Conservation (phyloP, 352 stramenopile species). For the Phytophthora brassicae region DNA sequence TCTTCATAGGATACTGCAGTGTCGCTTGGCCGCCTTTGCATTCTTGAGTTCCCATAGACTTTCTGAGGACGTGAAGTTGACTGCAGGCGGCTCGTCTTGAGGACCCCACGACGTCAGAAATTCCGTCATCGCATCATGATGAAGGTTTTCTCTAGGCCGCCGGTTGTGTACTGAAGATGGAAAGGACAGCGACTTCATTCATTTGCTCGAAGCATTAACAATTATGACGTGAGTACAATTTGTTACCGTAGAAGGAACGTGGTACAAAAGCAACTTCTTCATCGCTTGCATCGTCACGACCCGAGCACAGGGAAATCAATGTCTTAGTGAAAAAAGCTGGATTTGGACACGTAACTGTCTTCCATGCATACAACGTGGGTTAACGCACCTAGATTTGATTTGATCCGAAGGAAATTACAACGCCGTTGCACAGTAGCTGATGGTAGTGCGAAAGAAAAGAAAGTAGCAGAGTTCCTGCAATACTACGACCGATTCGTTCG, state of each 20-base stretch:
- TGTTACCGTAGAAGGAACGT: too few species aligned
- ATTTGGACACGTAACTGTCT: too few species aligned
- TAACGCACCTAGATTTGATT: neutral
- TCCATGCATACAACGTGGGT: too few species aligned
- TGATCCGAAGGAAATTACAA: neutral
- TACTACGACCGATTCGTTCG: slow-evolving; percentile 44
- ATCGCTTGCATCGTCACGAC: too few species aligned
- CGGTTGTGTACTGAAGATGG: slow-evolving; percentile 17
- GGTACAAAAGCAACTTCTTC: too few species aligned
- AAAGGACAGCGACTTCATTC: too few species aligned
- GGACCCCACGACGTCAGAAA: too few species aligned
- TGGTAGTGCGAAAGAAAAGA: neutral
- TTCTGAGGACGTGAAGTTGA: neutral
- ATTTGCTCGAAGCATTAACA: too few species aligned
- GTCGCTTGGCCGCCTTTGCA: slow-evolving; percentile 17
- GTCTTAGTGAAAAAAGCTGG: too few species aligned
- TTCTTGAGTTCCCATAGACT: slow-evolving; percentile 16
- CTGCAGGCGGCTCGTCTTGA: neutral
- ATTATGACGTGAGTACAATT: too few species aligned
- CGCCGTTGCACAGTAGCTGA: slow-evolving; percentile 15
- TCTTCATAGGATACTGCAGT: slow-evolving; percentile 28
- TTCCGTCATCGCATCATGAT: too few species aligned
- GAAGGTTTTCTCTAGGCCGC: neutral
- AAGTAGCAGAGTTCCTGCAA: neutral
- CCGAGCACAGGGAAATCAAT: too few species aligned